Percentiles rank a stretch among this genome's conserved stretches.
Evolutionary conservation across 768 basidiomycete species (phyloP).

Genomic region (Tricholoma sp.): DNA sequence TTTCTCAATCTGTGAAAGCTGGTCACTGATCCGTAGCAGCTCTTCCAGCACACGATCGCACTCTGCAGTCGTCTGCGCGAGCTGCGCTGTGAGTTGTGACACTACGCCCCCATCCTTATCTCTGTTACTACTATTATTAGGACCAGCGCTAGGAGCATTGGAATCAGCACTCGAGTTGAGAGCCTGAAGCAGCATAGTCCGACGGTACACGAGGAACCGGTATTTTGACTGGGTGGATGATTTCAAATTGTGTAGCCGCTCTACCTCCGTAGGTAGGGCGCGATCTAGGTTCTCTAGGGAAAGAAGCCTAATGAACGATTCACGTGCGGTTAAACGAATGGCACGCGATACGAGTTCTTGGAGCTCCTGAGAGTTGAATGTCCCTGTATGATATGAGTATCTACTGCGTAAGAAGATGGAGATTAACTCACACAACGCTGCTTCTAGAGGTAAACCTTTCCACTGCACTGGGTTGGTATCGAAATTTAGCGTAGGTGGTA

Average conservation of each 20-base stretch:
- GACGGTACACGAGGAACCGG: slow-evolving; percentile 58
- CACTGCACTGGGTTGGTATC: slow-evolving; percentile 52
- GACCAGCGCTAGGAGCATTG: slow-evolving; percentile 21
- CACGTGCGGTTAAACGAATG: slow-evolving; percentile 61
- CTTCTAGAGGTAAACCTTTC: slow-evolving; percentile 67
- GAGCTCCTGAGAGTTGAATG: slow-evolving; percentile 56
- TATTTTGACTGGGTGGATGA: slow-evolving; percentile 57
- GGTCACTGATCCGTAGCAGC: slow-evolving; percentile 55
- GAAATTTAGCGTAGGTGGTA: slow-evolving; percentile 51
- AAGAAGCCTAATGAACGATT: slow-evolving; percentile 68
- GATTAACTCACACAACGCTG: slow-evolving; percentile 46
- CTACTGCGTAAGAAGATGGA: not conserved
- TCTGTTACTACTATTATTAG: slow-evolving; percentile 28
- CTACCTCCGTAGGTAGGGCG: slow-evolving; percentile 52
- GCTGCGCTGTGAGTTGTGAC: slow-evolving; percentile 45
- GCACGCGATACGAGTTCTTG: slow-evolving; percentile 70
- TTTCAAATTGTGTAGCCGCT: slow-evolving; percentile 50
- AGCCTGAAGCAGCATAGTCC: slow-evolving; percentile 69
- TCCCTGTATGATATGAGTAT: slow-evolving; percentile 30
- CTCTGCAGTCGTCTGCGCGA: slow-evolving; percentile 52
- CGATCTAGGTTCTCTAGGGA: slow-evolving; percentile 57
- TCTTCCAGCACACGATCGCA: slow-evolving; percentile 57
- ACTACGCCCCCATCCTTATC: slow-evolving; percentile 35
- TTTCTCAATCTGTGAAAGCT: slow-evolving; percentile 55
- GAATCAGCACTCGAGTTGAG: slow-evolving; percentile 41